Evolutionary conservation across 148 eudicot genomes (phyloP), one percentile per base, ranked within the genome.

Genomic region (Nepenthes mirabilis): DNA sequence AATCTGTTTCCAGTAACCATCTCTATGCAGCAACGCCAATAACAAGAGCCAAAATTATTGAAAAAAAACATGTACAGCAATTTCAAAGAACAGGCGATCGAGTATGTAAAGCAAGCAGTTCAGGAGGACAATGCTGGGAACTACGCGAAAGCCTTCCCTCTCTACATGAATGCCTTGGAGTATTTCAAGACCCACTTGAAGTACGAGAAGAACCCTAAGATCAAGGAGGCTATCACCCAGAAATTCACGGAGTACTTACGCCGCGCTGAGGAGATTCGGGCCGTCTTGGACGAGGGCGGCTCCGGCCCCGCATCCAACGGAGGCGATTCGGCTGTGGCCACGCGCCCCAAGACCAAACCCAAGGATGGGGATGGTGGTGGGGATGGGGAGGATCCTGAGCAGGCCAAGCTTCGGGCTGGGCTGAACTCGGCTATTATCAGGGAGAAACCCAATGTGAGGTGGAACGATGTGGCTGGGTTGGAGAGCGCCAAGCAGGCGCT

Each of bases 81-180:
- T 72, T 93, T 93, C 83, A 93, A 93, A 65, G 99, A 88, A 63
- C 99, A 89, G 58, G 99, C 99, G 68, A 86, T 93, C 75, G 96
- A 86, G 79, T 93, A 82, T 74, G 96, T 93, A 1, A 87, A 80
- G 69, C 95, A 89, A 69, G 99, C 99, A 1, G 96, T 93, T 2
- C 75, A 82, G 35, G 96, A 93, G 55, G 99, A 93, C 67, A 89
- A 93, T 69, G 96, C 95, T 1, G 96, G 95, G 5, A 93, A 93
- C 57, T 88, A 93, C 70, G 82, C 95, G 5, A 86, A 81, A 64
- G 99, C 99, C 40, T 93, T 93, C 59, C 95, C 96, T 51, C 57
- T 93, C 2, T 93, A 93, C 71, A 93, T 82, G 99, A 93, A 93
- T 76, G 96, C 96, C 0, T 51, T 93, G 23, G 99, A 93, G 70